Conservation (phyloP, 306 rosid genomes). For the Vigna radiata region DNA sequence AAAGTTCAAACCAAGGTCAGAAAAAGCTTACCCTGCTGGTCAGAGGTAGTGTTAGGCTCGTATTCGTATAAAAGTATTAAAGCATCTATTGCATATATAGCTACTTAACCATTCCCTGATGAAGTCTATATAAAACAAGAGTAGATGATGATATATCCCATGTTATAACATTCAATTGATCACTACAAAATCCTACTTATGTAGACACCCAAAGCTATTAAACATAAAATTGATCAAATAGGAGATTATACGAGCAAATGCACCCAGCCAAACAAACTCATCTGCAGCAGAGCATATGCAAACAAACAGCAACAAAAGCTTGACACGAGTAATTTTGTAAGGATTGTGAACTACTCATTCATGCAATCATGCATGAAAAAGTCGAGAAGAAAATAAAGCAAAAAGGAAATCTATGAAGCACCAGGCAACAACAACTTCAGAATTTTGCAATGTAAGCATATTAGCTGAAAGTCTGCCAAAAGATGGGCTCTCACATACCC, state of each 20-base stretch:
- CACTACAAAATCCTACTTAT: constrained; percentile 1
- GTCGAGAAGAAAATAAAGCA: constrained; percentile 28
- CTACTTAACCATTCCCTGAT: constrained; percentile 18
- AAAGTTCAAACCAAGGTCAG: neutral
- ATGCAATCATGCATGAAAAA: constrained; percentile 1
- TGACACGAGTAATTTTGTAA: neutral
- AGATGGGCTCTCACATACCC: constrained; percentile 21
- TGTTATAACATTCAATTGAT: constrained; percentile 14
- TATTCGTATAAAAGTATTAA: neutral
- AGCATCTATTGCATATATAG: neutral
- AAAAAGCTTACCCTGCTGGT: neutral
- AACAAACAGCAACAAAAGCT: neutral
- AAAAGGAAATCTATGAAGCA: constrained; percentile 37
- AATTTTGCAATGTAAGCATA: constrained; percentile 36
- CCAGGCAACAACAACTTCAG: constrained; percentile 22
- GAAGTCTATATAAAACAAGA: neutral
- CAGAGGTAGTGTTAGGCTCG: neutral
- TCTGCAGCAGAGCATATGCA: constrained; percentile 11
- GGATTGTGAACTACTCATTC: neutral
- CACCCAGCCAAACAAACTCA: neutral
- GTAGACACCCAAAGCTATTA: constrained; percentile 2
- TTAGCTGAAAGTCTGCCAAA: neutral
- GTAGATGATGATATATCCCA: constrained; percentile 1
- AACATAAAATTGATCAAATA: neutral
- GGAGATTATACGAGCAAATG: neutral